These are phyloP conservation scores for Huntiella omanensis DNA, from an alignment of 2,329 filamentous ascomycete genomes.

Conservation along the genomic window DNA sequence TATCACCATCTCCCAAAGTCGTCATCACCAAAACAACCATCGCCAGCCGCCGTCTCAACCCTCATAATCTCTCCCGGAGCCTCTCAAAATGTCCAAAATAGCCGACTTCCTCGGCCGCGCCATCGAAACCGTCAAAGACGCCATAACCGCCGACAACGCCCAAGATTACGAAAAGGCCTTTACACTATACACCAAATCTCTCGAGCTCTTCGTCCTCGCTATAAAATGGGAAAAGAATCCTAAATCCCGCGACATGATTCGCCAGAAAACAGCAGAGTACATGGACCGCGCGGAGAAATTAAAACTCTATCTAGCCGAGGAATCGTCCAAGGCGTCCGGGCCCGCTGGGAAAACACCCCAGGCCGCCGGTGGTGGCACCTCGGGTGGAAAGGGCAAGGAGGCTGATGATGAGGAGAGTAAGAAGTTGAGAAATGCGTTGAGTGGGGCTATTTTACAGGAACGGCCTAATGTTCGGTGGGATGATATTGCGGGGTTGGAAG, in stretches of 20 bases:
- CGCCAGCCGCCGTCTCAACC: too few relatives aligned
- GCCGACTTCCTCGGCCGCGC: slow-evolving; percentile 94
- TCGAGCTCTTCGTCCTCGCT: slow-evolving; percentile 96
- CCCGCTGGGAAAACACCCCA: slow-evolving; percentile 31
- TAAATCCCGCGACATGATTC: slow-evolving; percentile 93
- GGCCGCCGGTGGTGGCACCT: slow-evolving; percentile 52
- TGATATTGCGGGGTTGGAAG: slow-evolving; percentile 86
- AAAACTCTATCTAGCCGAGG: slow-evolving; percentile 69
- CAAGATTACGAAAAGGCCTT: slow-evolving; percentile 97
- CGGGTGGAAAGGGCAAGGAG: slow-evolving; percentile 39
- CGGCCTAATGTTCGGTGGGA: slow-evolving; percentile 97
- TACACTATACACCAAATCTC: slow-evolving; percentile 82
- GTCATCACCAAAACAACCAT: too few relatives aligned
- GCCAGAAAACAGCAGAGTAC: slow-evolving; percentile 86
- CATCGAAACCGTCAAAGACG: slow-evolving; percentile 92
- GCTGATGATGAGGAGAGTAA: slow-evolving; percentile 80
- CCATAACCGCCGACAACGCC: slow-evolving; percentile 87
- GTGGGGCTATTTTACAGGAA: slow-evolving; percentile 83
- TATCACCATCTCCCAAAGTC: too few relatives aligned
- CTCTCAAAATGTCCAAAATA: slow-evolving; percentile 11
- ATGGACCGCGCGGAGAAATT: slow-evolving; percentile 98
- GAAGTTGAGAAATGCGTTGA: slow-evolving; percentile 79
- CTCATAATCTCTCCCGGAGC: background rate
- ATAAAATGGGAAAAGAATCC: slow-evolving; percentile 99
- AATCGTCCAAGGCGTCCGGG: slow-evolving; percentile 44